Evolutionary conservation across 768 basidiomycete species (phyloP).

Genomic region (Boletus tylopilopsis): DNA sequence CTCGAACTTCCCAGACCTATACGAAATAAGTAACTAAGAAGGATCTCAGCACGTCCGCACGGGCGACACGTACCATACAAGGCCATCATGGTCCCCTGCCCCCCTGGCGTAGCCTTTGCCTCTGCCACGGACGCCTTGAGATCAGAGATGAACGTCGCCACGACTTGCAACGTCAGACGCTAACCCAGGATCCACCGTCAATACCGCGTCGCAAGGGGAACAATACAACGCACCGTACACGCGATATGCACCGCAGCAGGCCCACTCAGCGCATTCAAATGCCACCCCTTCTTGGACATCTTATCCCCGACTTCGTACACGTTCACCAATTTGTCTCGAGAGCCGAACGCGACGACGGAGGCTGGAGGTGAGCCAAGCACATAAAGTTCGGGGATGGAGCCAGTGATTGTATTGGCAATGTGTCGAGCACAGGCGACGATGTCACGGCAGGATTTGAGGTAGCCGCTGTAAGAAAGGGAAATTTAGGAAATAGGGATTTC

Average conservation of each 20-base stretch:
- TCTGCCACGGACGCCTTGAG: conserved; percentile 74
- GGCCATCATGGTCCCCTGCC: conserved; percentile 86
- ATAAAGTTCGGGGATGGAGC: conserved; percentile 78
- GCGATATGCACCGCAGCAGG: conserved; percentile 91
- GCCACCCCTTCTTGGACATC: conserved; percentile 87
- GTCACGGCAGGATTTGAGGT: conserved; percentile 75
- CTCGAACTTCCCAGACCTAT: conserved; percentile 80
- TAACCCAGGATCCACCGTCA: conserved; percentile 28
- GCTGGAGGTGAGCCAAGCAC: conserved; percentile 87
- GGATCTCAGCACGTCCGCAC: too few relatives aligned
- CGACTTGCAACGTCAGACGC: conserved; percentile 74
- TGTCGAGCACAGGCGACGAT: conserved; percentile 74
- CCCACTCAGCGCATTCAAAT: conserved; percentile 76
- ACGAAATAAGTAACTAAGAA: neutral
- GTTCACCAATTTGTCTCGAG: conserved; percentile 50
- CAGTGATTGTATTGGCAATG: conserved; percentile 63
- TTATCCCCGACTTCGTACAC: conserved; percentile 88
- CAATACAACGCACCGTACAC: conserved; percentile 64
- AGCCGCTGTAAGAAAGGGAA: conserved; percentile 58
- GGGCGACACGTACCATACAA: conserved; percentile 78
- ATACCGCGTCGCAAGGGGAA: neutral
- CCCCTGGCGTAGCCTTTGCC: conserved; percentile 57
- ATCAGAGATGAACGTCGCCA: conserved; percentile 81
- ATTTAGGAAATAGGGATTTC: neutral
- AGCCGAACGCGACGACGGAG: conserved; percentile 86